Evolutionary conservation across 2,329 filamentous ascomycete genomes (phyloP).

Genomic region (Ascomycota sp.): DNA sequence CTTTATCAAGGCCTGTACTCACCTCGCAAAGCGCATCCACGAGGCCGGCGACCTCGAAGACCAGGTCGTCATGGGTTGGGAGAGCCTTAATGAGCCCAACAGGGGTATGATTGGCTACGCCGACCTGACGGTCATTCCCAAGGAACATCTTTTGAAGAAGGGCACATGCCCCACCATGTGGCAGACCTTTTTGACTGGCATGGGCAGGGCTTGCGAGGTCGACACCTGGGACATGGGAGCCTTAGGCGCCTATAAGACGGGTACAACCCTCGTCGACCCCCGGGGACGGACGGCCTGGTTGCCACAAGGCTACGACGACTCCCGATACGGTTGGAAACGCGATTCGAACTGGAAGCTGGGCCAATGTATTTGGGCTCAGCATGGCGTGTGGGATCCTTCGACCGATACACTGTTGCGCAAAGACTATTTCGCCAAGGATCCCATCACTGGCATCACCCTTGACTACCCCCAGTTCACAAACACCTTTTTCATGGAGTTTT

Average conservation of each 20-base stretch:
- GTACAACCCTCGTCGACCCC: slow-evolving; percentile 65
- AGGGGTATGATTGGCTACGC: slow-evolving; percentile 67
- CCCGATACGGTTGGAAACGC: slow-evolving; percentile 73
- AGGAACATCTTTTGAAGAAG: slow-evolving; percentile 78
- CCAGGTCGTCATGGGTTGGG: slow-evolving; percentile 82
- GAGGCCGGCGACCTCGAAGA: slow-evolving; percentile 80
- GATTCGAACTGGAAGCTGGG: slow-evolving; percentile 79
- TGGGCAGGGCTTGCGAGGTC: slow-evolving; percentile 74
- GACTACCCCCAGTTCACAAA: slow-evolving; percentile 80
- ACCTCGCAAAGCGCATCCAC: slow-evolving; percentile 66
- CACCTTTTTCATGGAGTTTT: slow-evolving; percentile 76
- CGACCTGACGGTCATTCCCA: slow-evolving; percentile 63
- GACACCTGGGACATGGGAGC: slow-evolving; percentile 87
- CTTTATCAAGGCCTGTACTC: slow-evolving; percentile 58
- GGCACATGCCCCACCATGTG: slow-evolving; percentile 85
- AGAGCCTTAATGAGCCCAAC: slow-evolving; percentile 90
- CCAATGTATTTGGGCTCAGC: slow-evolving; percentile 92
- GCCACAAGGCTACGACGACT: slow-evolving; percentile 63
- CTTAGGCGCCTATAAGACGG: slow-evolving; percentile 79
- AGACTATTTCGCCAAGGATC: slow-evolving; percentile 72
- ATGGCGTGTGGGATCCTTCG: slow-evolving; percentile 78
- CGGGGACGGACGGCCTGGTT: slow-evolving; percentile 75
- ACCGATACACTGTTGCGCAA: slow-evolving; percentile 61
- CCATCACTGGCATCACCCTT: slow-evolving; percentile 49
- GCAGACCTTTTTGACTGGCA: slow-evolving; percentile 83